Evolutionary conservation across 2,329 filamentous ascomycete genomes (phyloP), one percentile per base, ranked within the genome.

Genomic region (Ambrosiella beaveri): DNA sequence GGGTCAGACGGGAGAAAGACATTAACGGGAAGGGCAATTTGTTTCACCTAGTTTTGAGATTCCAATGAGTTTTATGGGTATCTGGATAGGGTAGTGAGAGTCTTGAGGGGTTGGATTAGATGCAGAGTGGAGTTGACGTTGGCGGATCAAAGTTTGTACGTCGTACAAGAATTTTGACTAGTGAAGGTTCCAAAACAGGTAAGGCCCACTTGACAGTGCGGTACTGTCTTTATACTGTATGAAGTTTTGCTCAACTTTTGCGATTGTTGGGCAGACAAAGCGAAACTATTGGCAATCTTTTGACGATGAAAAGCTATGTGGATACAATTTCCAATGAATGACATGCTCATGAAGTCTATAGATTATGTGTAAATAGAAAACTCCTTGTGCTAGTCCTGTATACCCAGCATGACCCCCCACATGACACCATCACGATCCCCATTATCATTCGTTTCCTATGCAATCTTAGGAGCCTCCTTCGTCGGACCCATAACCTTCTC

Each of bases 401-500:
- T 50, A 50, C 37, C 47, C 40, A 45, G 40, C 40, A 36, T 15
- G 11, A 19, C 36, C 37, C 54, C 49, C 36, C 12, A 7, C 45
- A 2, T 27, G 40, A n/a, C 19, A 15, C 38, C 35, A 7, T 12
- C 44, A 2, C 27, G 44, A 9, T 11, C 27, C n/a, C 56, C 36
- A 9, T 44, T 1, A 13, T 8, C 19, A 11, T 35, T 64, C 68
- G 39, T 69, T 66, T n/a, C n/a, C 50, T 39, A 64, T 65, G 9
- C 64, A 65, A 37, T 67, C 67, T 38, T 66, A 58, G 47, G 65
- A 61, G 57, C 65, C 63, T 49, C 65, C 63, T 50, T 67, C 61
- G 57, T 68, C 68, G 65, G 65, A 61, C 82, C 82, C 1, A 86
- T 73, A 3, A 82, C 74, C 56, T 80, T 74, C 54, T 70, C 69